Base-by-base conservation (phyloP, 108 stramenopile genomes). In the Pseudonitzschia pungens region DNA sequence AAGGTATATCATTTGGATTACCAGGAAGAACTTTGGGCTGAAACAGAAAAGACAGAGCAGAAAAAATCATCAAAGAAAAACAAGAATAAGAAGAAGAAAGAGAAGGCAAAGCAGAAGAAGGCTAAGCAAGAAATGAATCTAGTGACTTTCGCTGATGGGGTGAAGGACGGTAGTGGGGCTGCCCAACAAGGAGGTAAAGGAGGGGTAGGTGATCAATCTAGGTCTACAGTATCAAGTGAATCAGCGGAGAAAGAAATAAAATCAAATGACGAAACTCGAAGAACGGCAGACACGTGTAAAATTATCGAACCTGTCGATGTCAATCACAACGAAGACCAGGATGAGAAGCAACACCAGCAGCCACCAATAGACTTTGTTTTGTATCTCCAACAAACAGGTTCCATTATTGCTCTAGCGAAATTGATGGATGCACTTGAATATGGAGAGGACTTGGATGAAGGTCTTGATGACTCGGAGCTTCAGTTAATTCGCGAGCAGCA, bases 21-120 rank as follows among this genome's bases (percentile, higher is more conserved):
- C 65, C 98, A 98, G 78, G 96, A 97, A 71, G 95, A 96, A 71
- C 84, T 97, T 10, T 98, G 98, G 93, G 93, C 91, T 0, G 83
- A 78, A 24, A 91, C 92, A 55, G 82, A 91, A 32, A 86, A 91
- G 82, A 85, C 83, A 24, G 92, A 96, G 65, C 79, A 84, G 44
- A 92, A 92, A 57, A 88, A 88, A 67, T 92, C 91, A 56, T 81
- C 85, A 62, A 89, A 89, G 67, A 95, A 91, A 67, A 92, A 80
- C 50, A 98, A 97, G 67, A 90, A 97, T 60, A 80, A 89, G 65
- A 92, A 94, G 86, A 93, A 92, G 85, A 90, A 94, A 69, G 87
- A 86, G 71, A 94, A 92, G 69, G 82, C 88, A 44, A 92, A 94
- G 66, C 80, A 88, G 66, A 93, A 92, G 42, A 88, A 92, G 44